These are phyloP conservation scores for Pythium scleroteichum DNA, from an alignment of 352 stramenopile species.

Conservation along the genomic window DNA sequence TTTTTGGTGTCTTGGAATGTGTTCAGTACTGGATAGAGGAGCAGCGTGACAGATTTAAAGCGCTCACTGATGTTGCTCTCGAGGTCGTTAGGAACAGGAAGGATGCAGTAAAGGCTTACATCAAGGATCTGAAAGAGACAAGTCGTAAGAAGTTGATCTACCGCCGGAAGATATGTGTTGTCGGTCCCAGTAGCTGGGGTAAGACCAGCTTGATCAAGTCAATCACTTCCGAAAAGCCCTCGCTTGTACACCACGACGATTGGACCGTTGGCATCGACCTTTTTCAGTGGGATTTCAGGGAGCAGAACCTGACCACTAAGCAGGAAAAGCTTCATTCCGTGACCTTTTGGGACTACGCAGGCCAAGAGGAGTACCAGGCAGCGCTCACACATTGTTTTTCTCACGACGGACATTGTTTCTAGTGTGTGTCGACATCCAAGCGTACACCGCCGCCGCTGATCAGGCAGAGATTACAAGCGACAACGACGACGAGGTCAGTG, in stretches of 20 bases:
- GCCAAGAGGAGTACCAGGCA: slow-evolving; percentile 3
- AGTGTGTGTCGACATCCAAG: slow-evolving; percentile 3
- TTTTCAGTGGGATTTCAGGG: slow-evolving; percentile 21
- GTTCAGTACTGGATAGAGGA: too few species aligned
- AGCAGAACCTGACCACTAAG: not conserved
- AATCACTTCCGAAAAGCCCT: slow-evolving; percentile 6
- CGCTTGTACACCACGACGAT: slow-evolving; percentile 14
- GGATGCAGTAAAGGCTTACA: too few species aligned
- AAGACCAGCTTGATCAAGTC: slow-evolving; percentile 37
- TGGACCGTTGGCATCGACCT: slow-evolving; percentile 32
- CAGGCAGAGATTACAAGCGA: not conserved
- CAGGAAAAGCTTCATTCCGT: slow-evolving; percentile 1
- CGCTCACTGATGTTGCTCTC: too few species aligned
- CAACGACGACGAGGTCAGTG: not conserved
- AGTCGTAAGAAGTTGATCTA: not conserved
- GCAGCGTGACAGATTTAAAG: too few species aligned
- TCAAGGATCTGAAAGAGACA: not conserved
- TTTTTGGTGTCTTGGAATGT: too few species aligned
- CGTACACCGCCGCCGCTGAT: not conserved
- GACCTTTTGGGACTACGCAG: slow-evolving; percentile 15
- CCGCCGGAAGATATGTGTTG: slow-evolving; percentile 27
- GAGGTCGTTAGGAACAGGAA: too few species aligned
- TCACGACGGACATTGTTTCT: slow-evolving; percentile 5
- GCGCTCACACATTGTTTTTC: slow-evolving; percentile 15
- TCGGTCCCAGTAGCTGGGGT: slow-evolving; percentile 28